Evolutionary conservation across 345 rosid species (phyloP).

Genomic region (Populus euphratica): DNA sequence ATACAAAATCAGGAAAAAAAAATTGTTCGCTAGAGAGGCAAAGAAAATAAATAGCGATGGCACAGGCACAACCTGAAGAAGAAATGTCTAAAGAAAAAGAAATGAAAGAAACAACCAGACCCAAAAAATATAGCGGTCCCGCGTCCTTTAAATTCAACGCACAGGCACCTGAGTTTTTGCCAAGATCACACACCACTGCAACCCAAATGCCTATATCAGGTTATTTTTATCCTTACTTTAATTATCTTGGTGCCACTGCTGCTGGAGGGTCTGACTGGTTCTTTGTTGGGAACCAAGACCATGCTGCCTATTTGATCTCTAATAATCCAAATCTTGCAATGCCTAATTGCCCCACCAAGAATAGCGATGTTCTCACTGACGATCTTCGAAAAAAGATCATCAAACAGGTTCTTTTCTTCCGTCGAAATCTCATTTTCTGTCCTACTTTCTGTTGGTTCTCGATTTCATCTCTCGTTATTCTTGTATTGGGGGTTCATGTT

Average conservation of each 20-base stretch:
- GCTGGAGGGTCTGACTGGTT: conserved; percentile 71
- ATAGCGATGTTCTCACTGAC: conserved; percentile 43
- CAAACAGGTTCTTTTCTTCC: conserved; percentile 57
- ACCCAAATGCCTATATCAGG: conserved; percentile 51
- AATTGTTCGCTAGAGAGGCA: neutral
- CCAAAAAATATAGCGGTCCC: neutral
- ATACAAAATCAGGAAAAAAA: neutral
- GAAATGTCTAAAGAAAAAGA: conserved; percentile 23
- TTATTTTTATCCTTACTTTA: conserved; percentile 63
- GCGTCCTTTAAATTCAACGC: conserved; percentile 84
- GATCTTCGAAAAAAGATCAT: conserved; percentile 79
- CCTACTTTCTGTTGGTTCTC: neutral
- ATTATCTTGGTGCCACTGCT: conserved; percentile 49
- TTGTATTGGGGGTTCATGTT: neutral
- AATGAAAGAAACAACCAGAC: conserved; percentile 26
- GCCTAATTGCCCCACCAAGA: conserved; percentile 45
- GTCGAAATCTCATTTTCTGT: neutral
- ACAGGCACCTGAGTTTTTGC: conserved; percentile 86
- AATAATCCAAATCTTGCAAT: conserved; percentile 37
- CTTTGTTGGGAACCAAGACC: conserved; percentile 69
- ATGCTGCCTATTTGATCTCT: conserved; percentile 46
- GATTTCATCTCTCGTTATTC: neutral
- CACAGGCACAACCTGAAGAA: conserved; percentile 44
- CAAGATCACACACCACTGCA: conserved; percentile 42
- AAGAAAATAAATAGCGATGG: conserved; percentile 36